Evolutionary conservation across 2,329 filamentous ascomycete genomes (phyloP).

Genomic region (Trichoderma sp.): DNA sequence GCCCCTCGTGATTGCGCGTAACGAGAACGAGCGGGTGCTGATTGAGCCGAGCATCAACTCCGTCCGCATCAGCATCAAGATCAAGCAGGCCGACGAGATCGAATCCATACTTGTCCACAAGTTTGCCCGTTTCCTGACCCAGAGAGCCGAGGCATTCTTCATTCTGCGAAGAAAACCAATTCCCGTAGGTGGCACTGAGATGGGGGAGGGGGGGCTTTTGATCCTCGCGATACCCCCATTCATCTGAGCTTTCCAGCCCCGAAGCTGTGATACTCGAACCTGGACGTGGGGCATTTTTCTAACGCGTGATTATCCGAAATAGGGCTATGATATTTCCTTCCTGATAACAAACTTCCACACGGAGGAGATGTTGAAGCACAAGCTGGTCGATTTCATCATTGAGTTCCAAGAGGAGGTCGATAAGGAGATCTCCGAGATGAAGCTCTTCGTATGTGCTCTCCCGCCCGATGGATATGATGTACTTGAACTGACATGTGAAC

Average conservation of each 20-base stretch:
- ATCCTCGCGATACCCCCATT: neutral
- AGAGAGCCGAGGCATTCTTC: conserved; percentile 94
- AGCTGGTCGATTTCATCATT: conserved; percentile 80
- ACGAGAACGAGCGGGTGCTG: conserved; percentile 94
- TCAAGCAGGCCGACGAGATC: conserved; percentile 99
- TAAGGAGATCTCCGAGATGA: conserved; percentile 99
- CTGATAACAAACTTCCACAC: conserved; percentile 98
- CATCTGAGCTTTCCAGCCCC: neutral
- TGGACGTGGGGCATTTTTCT: neutral
- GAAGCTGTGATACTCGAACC: neutral
- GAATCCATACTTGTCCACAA: conserved; percentile 98
- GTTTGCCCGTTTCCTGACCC: conserved; percentile 94
- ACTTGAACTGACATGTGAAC: neutral
- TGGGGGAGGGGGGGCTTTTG: too few relatives aligned
- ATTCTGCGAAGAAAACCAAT: conserved; percentile 93
- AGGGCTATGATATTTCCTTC: conserved; percentile 99
- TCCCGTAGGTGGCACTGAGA: conserved; percentile 57
- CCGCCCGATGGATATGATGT: neutral
- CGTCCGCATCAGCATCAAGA: conserved; percentile 94
- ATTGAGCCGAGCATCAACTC: conserved; percentile 98
- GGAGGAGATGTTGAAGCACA: conserved; percentile 98
- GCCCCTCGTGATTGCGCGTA: conserved; percentile 77
- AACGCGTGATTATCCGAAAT: neutral
- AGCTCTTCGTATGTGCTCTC: conserved; percentile 81
- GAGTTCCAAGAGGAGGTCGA: conserved; percentile 99